A percentile compares a stretch with the other conserved stretches of the same genome.
phyloP scores from a whole-genome alignment of 2,329 filamentous ascomycete genomes.

The Colletotrichum sansevieriae region DNA sequence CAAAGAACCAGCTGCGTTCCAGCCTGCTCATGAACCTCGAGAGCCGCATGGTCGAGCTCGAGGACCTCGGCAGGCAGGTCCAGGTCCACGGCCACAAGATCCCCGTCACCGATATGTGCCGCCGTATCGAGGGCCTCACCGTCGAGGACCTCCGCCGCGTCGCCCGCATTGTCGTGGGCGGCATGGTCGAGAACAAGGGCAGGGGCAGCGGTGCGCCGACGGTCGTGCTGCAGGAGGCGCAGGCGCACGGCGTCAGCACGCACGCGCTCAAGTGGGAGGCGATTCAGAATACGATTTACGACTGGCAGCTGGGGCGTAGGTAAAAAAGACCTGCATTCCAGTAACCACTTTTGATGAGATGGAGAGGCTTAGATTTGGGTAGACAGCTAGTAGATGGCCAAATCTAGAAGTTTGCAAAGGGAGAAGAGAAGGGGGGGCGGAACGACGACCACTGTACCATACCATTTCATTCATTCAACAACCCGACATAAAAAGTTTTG shows the following conservation, averaged over 20 bases:
- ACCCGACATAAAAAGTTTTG: too few species aligned
- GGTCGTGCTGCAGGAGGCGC: slow-evolving; percentile 92
- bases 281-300: slow-evolving; percentile 87
- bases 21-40: slow-evolving; percentile 97
- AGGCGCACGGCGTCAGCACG: slow-evolving; percentile 76
- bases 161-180: slow-evolving; percentile 82
- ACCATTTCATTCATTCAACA: too few species aligned
- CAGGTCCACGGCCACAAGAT: slow-evolving; percentile 97
- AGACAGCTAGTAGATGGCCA: too few species aligned
- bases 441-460: too few species aligned
- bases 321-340: neutral
- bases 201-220: slow-evolving; percentile 89
- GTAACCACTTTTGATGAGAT: neutral
- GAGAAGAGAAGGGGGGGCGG: too few species aligned
- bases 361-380: neutral
- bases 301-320: slow-evolving; percentile 82
- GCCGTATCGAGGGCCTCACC: slow-evolving; percentile 84
- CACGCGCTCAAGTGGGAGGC: slow-evolving; percentile 85
- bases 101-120: slow-evolving; percentile 93
- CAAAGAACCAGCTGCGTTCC: slow-evolving; percentile 95
- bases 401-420: too few species aligned
- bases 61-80: slow-evolving; percentile 93
- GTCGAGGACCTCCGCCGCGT: slow-evolving; percentile 86
- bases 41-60: slow-evolving; percentile 95
- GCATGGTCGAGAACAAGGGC: slow-evolving; percentile 80